Base-by-base conservation (phyloP, 176 grass and related monocot species). In the Tillandsia leiboldiana region DNA sequence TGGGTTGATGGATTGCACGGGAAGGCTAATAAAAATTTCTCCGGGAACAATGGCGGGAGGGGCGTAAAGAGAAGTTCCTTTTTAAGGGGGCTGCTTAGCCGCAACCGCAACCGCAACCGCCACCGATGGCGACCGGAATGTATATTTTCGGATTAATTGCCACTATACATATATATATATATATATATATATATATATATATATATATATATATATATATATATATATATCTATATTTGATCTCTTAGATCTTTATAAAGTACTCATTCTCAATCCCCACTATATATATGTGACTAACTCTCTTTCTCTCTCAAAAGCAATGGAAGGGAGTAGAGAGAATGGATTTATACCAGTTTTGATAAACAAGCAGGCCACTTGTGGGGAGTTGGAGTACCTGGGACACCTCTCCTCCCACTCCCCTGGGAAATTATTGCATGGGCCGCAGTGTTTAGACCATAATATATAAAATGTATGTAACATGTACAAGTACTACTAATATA, bases 1-100 rank as follows among this genome's bases (percentile, higher is more conserved):
- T 83, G 82, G 53, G 74, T 75, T 78, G 85, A 91, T 86, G 83
- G 84, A 96, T 91, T 96, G 83, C 80, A 77, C 81, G 86, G 83
- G 70, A 96, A 92, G 92, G 73, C 76, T 83, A 49, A 83, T 79
- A 82, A 42, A 7, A 42, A 42, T 29, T 7, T 42, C 33, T 85
- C 81, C 76, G 73, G 80, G 80, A 78, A 83, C 52, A 75, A 79
- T 74, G 85, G 78, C 33, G 33, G 5, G 33, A 42, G 33, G 33
- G 33, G 80, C 64, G 49, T 83, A 96, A 63, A 88, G 72, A 61
- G 77, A 81, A 84, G 69, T 69, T 70, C 49, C 59, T 70, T 70
- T 70, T 50, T 50, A 24, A 90, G 87, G 74, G 89, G 74, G 67
- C 73, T 86, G 83, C 87, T 88, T 91, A 81, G 69, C 86, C 92